Evolutionary conservation across 2,329 filamentous ascomycete species (phyloP).

Genomic region (Phaeosphaeria sp.): DNA sequence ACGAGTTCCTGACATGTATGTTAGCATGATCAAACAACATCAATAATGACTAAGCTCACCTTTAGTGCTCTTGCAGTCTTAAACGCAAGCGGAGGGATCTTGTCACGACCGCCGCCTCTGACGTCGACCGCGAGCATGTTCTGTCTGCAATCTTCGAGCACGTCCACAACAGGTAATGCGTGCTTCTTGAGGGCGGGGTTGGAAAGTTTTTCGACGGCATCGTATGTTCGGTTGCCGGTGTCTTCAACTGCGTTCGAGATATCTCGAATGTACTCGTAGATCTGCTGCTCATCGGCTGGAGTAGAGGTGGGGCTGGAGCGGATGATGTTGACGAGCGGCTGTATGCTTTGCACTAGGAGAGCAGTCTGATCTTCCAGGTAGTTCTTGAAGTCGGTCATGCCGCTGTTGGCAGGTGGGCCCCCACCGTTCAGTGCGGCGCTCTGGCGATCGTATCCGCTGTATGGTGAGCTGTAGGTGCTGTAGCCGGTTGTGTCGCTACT

Average conservation of each 20-base stretch:
- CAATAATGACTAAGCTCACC: constrained; percentile 43
- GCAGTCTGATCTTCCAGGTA: constrained; percentile 86
- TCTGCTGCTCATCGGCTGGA: constrained; percentile 51
- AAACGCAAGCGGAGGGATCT: constrained; percentile 83
- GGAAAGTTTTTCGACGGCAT: constrained; percentile 55
- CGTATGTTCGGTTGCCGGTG: constrained; percentile 69
- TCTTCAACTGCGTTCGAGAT: constrained; percentile 75
- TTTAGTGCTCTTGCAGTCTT: constrained; percentile 84
- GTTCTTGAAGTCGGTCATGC: constrained; percentile 69
- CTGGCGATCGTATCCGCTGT: constrained; percentile 44
- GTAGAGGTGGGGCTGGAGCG: constrained; percentile 50
- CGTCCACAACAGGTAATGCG: constrained; percentile 59
- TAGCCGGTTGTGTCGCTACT: constrained; percentile 45
- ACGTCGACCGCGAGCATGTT: constrained; percentile 68
- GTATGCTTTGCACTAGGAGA: constrained; percentile 77
- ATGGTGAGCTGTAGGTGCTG: constrained; percentile 45
- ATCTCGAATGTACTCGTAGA: constrained; percentile 71
- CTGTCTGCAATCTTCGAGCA: constrained; percentile 68
- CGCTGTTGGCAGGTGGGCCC: constrained; percentile 32
- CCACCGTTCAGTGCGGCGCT: constrained; percentile 35
- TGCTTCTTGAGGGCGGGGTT: constrained; percentile 60
- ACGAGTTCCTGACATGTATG: constrained; percentile 44
- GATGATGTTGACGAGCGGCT: constrained; percentile 77
- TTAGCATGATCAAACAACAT: constrained; percentile 15
- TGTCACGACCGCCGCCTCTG: constrained; percentile 66